These are phyloP conservation scores for Vanderwaltozyma tropicalis DNA, from an alignment of 805 yeast genomes.

Conservation along the genomic window DNA sequence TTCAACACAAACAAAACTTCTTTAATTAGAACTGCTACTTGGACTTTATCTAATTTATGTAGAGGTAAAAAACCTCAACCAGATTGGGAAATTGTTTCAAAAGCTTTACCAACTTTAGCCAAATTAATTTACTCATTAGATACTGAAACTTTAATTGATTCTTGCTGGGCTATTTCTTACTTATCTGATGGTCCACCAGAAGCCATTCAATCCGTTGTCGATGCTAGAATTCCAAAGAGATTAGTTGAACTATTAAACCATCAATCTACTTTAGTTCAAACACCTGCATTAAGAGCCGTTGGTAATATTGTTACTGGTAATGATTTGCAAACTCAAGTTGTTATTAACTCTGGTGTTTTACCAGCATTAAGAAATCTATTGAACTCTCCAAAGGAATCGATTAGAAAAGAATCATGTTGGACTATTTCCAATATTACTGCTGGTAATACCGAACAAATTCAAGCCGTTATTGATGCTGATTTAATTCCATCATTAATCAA, in stretches of 20 bases:
- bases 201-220: slow-evolving; percentile 93
- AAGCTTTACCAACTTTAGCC: slow-evolving; percentile 84
- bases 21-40: slow-evolving; percentile 91
- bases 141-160: slow-evolving; percentile 88
- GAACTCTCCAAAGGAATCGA: slow-evolving; percentile 77
- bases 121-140: slow-evolving; percentile 84
- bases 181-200: slow-evolving; percentile 86
- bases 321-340: slow-evolving; percentile 90
- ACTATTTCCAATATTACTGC: slow-evolving; percentile 97
- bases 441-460: slow-evolving; percentile 90
- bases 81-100: slow-evolving; percentile 79
- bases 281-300: slow-evolving; percentile 94
- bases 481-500: slow-evolving; percentile 85
- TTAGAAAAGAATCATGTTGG: slow-evolving; percentile 98
- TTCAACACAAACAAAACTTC: slow-evolving; percentile 77
- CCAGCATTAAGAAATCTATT: slow-evolving; percentile 74
- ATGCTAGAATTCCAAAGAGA: slow-evolving; percentile 89
- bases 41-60: slow-evolving; percentile 95
- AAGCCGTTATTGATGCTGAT: slow-evolving; percentile 91
- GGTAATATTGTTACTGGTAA: slow-evolving; percentile 98
- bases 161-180: slow-evolving; percentile 98
- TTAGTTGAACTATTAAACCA: slow-evolving; percentile 84
- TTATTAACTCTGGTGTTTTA: slow-evolving; percentile 85
- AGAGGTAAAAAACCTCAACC: slow-evolving; percentile 96
- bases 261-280: slow-evolving; percentile 78